phyloP scores from a whole-genome alignment of 352 stramenopile species.

The Phytophthora lateralis region DNA sequence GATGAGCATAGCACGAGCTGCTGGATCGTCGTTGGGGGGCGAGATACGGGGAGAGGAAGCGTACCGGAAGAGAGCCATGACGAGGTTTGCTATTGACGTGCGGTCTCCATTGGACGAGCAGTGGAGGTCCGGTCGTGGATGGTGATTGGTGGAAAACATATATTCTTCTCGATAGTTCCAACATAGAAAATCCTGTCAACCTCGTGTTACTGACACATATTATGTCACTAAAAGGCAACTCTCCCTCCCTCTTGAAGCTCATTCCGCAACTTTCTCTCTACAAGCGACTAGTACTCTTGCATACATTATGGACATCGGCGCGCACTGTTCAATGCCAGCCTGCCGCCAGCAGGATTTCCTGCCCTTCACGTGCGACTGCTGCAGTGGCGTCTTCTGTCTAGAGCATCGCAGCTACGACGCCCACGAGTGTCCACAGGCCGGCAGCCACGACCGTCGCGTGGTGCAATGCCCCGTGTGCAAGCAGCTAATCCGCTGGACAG shows the following conservation, averaged over 20 bases:
- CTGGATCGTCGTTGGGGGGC: not conserved
- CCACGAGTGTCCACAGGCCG: constrained; percentile 70
- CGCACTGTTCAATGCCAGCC: constrained; percentile 65
- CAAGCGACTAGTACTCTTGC: not conserved
- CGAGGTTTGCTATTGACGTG: constrained; percentile 20
- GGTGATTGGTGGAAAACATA: constrained; percentile 30
- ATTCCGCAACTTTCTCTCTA: constrained; percentile 18
- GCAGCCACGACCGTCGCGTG: constrained; percentile 69
- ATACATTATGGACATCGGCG: constrained; percentile 69
- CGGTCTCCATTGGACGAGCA: constrained; percentile 37
- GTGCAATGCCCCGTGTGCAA: constrained; percentile 76
- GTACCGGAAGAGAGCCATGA: constrained; percentile 54
- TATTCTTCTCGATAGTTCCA: constrained; percentile 24
- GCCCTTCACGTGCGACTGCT: constrained; percentile 88
- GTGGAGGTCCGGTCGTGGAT: not conserved
- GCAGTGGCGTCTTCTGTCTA: constrained; percentile 81
- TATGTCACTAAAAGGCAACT: constrained; percentile 5
- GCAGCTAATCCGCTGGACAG: constrained; percentile 70
- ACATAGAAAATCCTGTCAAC: constrained; percentile 10
- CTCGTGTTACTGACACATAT: not conserved
- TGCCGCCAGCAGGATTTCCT: constrained; percentile 87
- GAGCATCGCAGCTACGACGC: constrained; percentile 80
- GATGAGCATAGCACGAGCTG: not conserved
- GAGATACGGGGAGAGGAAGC: constrained; percentile 7
- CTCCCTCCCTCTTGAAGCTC: constrained; percentile 9